Evolutionary conservation across 2,329 filamentous ascomycete genomes (phyloP), one percentile per base, ranked within the genome.

Genomic region (Eurotiales sp.): DNA sequence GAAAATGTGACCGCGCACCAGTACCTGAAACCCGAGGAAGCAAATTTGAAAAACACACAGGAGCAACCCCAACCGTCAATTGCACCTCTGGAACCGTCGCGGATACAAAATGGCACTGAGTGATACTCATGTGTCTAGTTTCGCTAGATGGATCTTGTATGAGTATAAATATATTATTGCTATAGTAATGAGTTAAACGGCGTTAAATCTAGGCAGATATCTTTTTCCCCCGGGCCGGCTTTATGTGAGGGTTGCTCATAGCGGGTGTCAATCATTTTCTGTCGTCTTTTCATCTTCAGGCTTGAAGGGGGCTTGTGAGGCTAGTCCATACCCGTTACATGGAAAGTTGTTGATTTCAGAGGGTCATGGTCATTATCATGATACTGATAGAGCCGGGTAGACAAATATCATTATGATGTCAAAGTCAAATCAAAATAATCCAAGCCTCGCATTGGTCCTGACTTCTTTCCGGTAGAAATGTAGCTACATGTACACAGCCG

Each of bases 41-140:
- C 27, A 19, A 44, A 12, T 12, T n/a, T 41, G 10, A 53, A 36
- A 23, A 22, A 8, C 23, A 29, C 34, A 11, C 45, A 32, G 40
- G 51, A 49, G 29, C 27, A 30, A 15, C n/a, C n/a, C n/a, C n/a
- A n/a, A n/a, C 29, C 22, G 12, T 17, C 45, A 8, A 12, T 49
- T 19, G 39, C 40, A 27, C 51, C 51, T 25, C 51, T 53, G 15
- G 41, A 53, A 17, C 45, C 46, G 27, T 53, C 46, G 48, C 51
- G 51, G 25, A 30, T 49, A 19, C 40, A 53, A 12, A 53, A 45
- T 25, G 51, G 51, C 8, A 27, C 27, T 17, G 51, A 53, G 15
- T 45, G 43, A 19, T 41, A 8, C n/a, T 14, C 6, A 15, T 48
- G 6, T 37, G 17, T 36, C 32, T 19, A 17, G 8, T 37, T 11